A percentile compares a stretch with the other conserved stretches of the same genome.
Evolutionary conservation across 2,329 filamentous ascomycete species (phyloP).

Genomic region (Samsoniella hepiali): DNA sequence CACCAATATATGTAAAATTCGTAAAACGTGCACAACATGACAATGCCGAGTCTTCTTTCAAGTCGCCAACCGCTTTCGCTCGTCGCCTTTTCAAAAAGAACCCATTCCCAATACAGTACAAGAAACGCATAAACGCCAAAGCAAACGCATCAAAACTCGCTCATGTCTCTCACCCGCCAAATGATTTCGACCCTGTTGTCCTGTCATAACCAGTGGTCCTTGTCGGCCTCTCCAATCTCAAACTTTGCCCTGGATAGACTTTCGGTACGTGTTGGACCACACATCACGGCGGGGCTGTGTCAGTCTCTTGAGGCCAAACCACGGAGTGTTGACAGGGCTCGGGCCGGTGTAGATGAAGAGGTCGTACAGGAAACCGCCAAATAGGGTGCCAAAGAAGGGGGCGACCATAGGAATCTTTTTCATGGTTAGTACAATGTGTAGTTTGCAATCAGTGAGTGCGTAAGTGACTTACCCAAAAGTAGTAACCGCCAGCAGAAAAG

Average conservation of each 20-base stretch:
- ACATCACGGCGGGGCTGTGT: constrained; percentile 32
- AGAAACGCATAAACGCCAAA: not conserved
- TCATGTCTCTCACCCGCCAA: constrained; percentile 11
- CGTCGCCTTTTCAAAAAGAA: not conserved
- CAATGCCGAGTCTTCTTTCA: not conserved
- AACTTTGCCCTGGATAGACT: constrained; percentile 23
- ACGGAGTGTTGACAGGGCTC: constrained; percentile 67
- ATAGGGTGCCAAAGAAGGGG: constrained; percentile 61
- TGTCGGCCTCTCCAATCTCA: not conserved
- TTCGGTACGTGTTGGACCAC: constrained; percentile 36
- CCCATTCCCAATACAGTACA: not conserved
- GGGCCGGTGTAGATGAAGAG: constrained; percentile 65
- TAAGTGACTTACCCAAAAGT: constrained; percentile 60
- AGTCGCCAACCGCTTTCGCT: not conserved
- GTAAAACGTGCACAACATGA: not conserved
- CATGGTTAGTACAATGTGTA: not conserved
- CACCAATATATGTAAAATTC: not conserved
- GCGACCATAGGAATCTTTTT: constrained; percentile 66
- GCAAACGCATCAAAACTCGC: not conserved
- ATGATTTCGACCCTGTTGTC: constrained; percentile 11
- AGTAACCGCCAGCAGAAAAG: constrained; percentile 65
- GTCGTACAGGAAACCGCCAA: constrained; percentile 67
- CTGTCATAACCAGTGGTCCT: not conserved
- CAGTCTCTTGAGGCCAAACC: constrained; percentile 58
- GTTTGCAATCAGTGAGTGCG: no score